A percentile compares a stretch with the other conserved stretches of the same genome.
These are phyloP conservation scores for Prunus kanzakura DNA, from an alignment of 306 rosid species.

Conservation along the genomic window DNA sequence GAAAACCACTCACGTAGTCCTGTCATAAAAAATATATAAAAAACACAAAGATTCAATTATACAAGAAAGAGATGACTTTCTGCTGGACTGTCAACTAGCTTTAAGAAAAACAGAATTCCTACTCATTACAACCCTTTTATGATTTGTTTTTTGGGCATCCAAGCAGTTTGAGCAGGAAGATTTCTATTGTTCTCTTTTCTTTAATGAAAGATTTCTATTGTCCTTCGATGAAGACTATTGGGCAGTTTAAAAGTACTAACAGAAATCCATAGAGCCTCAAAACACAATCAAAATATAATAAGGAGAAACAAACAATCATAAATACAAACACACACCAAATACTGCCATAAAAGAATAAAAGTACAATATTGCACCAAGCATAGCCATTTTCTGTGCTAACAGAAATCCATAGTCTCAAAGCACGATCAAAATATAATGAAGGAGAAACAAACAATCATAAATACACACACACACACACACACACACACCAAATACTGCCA, in stretches of 20 bases:
- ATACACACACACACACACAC: neutral
- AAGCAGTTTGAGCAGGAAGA: neutral
- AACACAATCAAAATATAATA: neutral
- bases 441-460: neutral
- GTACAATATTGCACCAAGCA: neutral
- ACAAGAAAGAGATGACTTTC: constrained; percentile 1
- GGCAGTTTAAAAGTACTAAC: neutral
- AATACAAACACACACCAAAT: neutral
- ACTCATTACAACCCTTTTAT: neutral
- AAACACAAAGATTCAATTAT: neutral
- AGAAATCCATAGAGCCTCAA: neutral
- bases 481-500: neutral
- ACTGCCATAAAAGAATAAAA: neutral
- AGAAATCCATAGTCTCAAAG: neutral
- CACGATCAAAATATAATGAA: neutral
- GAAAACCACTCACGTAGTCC: constrained; percentile 97
- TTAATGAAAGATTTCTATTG: neutral
- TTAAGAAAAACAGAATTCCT: neutral
- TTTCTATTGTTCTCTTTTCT: neutral
- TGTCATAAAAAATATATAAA: constrained; percentile 24
- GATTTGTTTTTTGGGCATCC: neutral
- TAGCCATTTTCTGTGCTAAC: neutral
- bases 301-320: neutral
- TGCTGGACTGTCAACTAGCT: neutral
- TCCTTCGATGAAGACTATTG: neutral